Base-by-base conservation (phyloP, 2,329 filamentous ascomycete genomes). In the Colletotrichum viniferum region DNA sequence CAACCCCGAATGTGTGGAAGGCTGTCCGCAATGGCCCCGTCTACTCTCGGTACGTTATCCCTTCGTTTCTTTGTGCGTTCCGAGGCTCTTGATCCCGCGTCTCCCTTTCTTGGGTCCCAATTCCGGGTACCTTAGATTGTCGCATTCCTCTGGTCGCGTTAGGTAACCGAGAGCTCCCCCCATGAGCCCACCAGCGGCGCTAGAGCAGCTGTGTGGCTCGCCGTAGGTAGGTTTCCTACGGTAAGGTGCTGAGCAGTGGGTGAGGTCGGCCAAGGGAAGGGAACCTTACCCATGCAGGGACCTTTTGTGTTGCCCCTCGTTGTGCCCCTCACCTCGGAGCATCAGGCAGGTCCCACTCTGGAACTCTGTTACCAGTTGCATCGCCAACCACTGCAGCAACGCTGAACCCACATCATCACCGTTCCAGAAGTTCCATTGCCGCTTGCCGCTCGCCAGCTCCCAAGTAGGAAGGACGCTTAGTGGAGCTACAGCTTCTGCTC, bases 241-340 rank as follows among this genome's bases (percentile, higher is more conserved):
- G 18, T 36, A 62, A 34, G 32, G 60, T 69, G 34, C 68, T 48
- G 16, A 56, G 38, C 48, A 34, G 24, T 12, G n/a, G 34, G 32
- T 32, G 43, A 52, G 43, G 43, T 48, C 43, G 43, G 48, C 16
- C 60, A 52, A 61, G 58, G 58, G 28, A 30, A 63, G 60, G 32
- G 66, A 68, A 68, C 73, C 64, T 73, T 58, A 76, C 69, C 71
- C 74, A 76, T 74, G 74, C 71, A 76, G 74, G 74, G 74, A 70
- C 74, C 74, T 71, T 76, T 76, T 74, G 71, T 74, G 71, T 76
- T 75, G 71, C 74, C 74, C 74, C 74, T 76, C 74, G 60, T 71
- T 76, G n/a, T 52, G 74, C 74, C 74, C 74, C 74, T 74, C 74
- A 76, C 60, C 60, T 74, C 74, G 71, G 71, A 69, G 69, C 73